Conservation (phyloP, 2,329 filamentous ascomycete genomes). For the Alternaria arborescens region DNA sequence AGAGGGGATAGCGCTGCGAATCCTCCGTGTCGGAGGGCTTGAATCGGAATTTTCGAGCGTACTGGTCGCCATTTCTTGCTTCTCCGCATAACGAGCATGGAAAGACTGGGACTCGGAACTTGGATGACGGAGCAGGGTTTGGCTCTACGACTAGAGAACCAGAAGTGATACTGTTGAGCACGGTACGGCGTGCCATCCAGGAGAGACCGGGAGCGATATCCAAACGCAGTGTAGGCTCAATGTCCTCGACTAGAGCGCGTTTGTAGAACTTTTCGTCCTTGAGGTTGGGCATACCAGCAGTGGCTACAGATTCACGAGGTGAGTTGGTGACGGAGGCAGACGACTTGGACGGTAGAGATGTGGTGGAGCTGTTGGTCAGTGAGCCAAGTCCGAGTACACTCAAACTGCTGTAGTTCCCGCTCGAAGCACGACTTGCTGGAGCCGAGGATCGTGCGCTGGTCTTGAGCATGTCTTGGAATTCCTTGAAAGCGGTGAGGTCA, state of each 20-base stretch:
- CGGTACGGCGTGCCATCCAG: slow-evolving; percentile 88
- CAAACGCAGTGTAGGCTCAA: slow-evolving; percentile 90
- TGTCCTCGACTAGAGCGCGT: slow-evolving; percentile 84
- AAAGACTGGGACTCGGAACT: slow-evolving; percentile 64
- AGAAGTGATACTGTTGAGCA: slow-evolving; percentile 82
- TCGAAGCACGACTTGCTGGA: slow-evolving; percentile 72
- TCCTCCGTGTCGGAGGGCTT: slow-evolving; percentile 85
- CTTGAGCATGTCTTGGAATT: slow-evolving; percentile 81
- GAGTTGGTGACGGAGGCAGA: slow-evolving; percentile 43
- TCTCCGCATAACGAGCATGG: slow-evolving; percentile 93
- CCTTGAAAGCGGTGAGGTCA: slow-evolving; percentile 81
- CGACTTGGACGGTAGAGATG: slow-evolving; percentile 61
- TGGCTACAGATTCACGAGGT: slow-evolving; percentile 43
- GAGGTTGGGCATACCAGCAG: slow-evolving; percentile 64
- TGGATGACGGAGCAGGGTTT: slow-evolving; percentile 58
- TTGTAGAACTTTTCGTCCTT: slow-evolving; percentile 97
- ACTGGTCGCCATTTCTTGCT: slow-evolving; percentile 71
- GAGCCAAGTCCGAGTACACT: slow-evolving; percentile 66
- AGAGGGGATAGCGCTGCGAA: slow-evolving; percentile 88
- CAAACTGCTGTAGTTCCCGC: slow-evolving; percentile 72
- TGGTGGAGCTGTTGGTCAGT: slow-evolving; percentile 60
- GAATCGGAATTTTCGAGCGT: slow-evolving; percentile 86
- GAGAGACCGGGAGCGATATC: slow-evolving; percentile 90
- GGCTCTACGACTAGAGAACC: slow-evolving; percentile 90
- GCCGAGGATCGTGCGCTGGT: slow-evolving; percentile 66